Base-by-base conservation (phyloP, 2,329 filamentous ascomycete species). In the Diaporthe australafricana region DNA sequence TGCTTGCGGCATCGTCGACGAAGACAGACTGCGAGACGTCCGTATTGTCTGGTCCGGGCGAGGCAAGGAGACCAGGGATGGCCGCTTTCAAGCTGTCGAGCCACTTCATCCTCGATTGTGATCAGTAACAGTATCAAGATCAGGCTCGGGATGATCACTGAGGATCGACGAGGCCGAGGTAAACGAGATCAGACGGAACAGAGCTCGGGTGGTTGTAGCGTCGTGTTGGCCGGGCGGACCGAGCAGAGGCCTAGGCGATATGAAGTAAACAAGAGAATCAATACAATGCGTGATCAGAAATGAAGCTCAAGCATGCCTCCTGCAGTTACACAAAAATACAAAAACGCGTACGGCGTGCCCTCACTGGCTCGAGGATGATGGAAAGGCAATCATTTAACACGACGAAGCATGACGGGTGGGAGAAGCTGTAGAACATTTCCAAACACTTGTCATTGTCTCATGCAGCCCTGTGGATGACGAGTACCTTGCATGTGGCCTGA, bases 71-170 rank as follows among this genome's bases (percentile, higher is more conserved):
- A n/a, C 72, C 72, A 1, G 72, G 72, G 16, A 73, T 57, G 38
- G 72, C 72, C 4, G 72, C 72, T 47, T 70, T 73, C 30, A 73
- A 38, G 30, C 57, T 52, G 38, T 73, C 70, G 30, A 73, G 65
- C 72, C 72, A 73, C 72, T 68, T 73, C 72, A 73, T 73, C n/a
- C 11, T 68, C 5, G 45, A 22, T n/a, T n/a, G n/a, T n/a, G n/a
- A n/a, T n/a, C 30, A 38, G 27, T 27, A 9, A 17, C 22, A 20
- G 22, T 5, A 16, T 7, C 20, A 14, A 25, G 42, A 47, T 56
- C 32, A 16, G 14, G 20, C 12, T 52, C 16, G 5, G 20, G 27
- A 22, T 47, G 42, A 60, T 50, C 17, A 25, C 12, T 42, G 40
- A 50, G 30, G 30, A 50, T 60, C 42, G 67, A 48, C 40, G n/a